Evolutionary conservation across 1,139 yeast genomes (phyloP).

Genomic region (Geotrichum fermentans): DNA sequence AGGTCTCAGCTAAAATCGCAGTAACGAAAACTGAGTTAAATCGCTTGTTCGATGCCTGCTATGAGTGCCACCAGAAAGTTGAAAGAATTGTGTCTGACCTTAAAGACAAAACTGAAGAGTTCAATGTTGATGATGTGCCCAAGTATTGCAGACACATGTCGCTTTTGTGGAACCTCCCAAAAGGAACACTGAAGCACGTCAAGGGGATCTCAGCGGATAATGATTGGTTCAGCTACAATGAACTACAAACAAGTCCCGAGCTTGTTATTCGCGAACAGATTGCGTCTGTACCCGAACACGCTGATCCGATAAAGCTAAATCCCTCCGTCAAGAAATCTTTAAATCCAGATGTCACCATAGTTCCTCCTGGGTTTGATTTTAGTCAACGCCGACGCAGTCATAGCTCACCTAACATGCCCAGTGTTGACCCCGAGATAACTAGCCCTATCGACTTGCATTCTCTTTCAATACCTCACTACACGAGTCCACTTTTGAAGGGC

Average conservation of each 20-base stretch:
- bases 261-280: no score
- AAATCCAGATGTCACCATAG: no score
- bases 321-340: no score
- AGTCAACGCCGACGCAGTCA: neutral
- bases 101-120: slow-evolving; percentile 1
- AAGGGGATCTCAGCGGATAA: neutral
- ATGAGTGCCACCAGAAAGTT: neutral
- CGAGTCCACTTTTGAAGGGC: no score
- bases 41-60: neutral
- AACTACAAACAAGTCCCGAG: no score
- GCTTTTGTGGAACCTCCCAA: neutral
- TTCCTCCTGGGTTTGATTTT: neutral
- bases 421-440: neutral
- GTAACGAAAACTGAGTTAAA: neutral
- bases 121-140: neutral
- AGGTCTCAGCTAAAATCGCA: neutral
- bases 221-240: no score
- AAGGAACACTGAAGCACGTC: neutral
- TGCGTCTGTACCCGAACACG: no score
- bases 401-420: neutral
- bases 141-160: slow-evolving; percentile 2
- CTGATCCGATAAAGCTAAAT: no score
- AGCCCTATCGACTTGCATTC: no score
- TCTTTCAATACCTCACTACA: no score
- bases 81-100: neutral